These are phyloP conservation scores for Acanthamoeba sp. DNA, from an alignment of 208 protist genomes.

Conservation along the genomic window DNA sequence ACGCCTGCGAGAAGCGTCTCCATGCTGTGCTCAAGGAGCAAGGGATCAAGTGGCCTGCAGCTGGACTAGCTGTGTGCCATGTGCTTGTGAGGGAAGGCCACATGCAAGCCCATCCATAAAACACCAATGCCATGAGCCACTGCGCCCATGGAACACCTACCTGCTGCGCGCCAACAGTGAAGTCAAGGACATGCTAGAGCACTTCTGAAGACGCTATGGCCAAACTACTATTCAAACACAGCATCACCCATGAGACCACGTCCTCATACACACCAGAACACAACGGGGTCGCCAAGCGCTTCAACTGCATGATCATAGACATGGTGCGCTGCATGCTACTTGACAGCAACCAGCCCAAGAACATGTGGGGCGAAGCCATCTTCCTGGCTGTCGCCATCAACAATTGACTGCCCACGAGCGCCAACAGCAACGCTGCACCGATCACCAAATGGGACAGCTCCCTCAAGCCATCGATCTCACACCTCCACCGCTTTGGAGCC, in stretches of 20 bases:
- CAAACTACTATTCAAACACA: neutral
- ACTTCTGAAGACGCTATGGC: neutral
- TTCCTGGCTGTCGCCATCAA: neutral
- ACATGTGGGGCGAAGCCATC: neutral
- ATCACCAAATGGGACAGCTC: neutral
- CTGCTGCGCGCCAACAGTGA: neutral
- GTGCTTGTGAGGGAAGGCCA: neutral
- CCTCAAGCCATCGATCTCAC: too few species aligned
- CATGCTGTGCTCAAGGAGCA: neutral
- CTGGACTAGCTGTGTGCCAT: neutral
- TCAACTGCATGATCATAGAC: neutral
- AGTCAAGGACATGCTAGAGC: neutral
- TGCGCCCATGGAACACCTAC: neutral
- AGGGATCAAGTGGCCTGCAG: neutral
- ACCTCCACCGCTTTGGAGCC: conserved; percentile 17
- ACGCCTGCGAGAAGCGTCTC: neutral
- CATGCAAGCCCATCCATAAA: neutral
- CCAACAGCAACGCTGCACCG: neutral
- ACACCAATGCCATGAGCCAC: neutral
- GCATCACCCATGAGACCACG: neutral
- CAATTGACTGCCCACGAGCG: neutral
- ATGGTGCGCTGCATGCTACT: neutral
- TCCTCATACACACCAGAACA: neutral
- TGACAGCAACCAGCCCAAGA: neutral
- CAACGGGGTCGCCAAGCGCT: conserved; percentile 17